phyloP scores from a whole-genome alignment of 2,329 filamentous ascomycete genomes.

The Cyphellophora europaea region DNA sequence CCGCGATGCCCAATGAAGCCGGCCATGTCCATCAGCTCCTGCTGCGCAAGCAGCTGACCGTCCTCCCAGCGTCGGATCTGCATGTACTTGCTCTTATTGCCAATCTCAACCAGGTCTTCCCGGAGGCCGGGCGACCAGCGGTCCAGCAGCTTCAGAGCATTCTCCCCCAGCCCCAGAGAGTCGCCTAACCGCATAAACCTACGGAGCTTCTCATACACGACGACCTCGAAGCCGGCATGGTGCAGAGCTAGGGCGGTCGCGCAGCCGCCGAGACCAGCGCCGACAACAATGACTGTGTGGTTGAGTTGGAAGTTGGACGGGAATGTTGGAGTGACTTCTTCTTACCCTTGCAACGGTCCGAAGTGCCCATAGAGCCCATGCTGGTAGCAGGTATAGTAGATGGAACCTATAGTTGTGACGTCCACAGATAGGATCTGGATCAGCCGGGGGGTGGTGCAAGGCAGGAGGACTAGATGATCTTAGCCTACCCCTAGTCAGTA shows the following conservation, averaged over 20 bases:
- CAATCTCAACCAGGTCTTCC: constrained; percentile 42
- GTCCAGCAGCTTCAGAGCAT: constrained; percentile 21
- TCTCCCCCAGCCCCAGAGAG: constrained; percentile 20
- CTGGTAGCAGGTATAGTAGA: too few species aligned
- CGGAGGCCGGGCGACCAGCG: constrained; percentile 30
- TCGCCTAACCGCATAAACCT: constrained; percentile 38
- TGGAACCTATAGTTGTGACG: too few species aligned
- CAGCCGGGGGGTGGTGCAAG: too few species aligned
- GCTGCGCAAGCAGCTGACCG: constrained; percentile 24
- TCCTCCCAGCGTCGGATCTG: constrained; percentile 27
- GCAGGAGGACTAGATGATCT: too few species aligned
- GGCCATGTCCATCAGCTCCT: constrained; percentile 26
- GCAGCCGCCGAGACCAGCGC: constrained; percentile 49
- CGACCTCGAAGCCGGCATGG: constrained; percentile 50
- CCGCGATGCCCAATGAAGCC: constrained; percentile 53
- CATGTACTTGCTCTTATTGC: constrained; percentile 19
- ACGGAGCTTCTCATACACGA: constrained; percentile 41
- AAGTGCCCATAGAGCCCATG: too few species aligned
- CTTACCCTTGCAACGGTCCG: too few species aligned
- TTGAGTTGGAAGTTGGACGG: too few species aligned
- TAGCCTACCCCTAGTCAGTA: too few species aligned
- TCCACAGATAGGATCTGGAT: too few species aligned
- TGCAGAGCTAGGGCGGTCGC: constrained; percentile 55
- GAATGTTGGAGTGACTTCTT: too few species aligned
- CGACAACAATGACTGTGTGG: constrained; percentile 16